phyloP scores from a whole-genome alignment of 768 basidiomycete genomes.

The Daedaleopsis sinensis region DNA sequence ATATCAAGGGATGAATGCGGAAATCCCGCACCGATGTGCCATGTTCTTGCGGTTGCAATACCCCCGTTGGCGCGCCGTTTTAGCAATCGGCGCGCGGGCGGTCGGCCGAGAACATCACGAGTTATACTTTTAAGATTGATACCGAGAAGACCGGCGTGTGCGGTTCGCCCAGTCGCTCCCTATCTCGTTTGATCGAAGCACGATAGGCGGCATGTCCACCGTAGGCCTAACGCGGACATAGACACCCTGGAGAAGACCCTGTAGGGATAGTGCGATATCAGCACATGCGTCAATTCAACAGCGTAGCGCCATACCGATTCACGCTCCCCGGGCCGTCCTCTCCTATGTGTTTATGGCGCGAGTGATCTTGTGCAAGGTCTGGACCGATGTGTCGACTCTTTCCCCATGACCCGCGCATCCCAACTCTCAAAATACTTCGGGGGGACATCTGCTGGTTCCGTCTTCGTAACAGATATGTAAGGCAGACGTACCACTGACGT shows the following conservation, averaged over 20 bases:
- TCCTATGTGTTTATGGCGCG: neutral
- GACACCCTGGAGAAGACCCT: neutral
- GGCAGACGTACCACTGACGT: neutral
- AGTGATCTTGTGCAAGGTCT: neutral
- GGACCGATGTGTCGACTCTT: neutral
- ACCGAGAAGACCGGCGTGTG: neutral
- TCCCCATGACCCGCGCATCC: neutral
- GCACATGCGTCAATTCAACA: neutral
- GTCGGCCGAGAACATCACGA: constrained; percentile 7
- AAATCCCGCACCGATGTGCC: constrained; percentile 3
- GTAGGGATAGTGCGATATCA: no score
- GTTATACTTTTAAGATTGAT: constrained; percentile 6
- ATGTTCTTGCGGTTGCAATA: neutral
- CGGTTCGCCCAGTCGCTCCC: neutral
- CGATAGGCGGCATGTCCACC: neutral
- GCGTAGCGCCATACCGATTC: neutral
- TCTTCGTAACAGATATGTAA: neutral
- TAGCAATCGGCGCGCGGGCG: neutral
- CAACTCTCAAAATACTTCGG: neutral
- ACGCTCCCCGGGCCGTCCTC: neutral
- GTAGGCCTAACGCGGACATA: neutral
- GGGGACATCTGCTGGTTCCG: neutral
- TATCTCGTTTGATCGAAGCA: neutral
- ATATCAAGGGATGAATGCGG: constrained; percentile 1
- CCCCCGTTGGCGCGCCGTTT: neutral